Base-by-base conservation (phyloP, 305 asterid genomes). In the Galium porrigens region DNA sequence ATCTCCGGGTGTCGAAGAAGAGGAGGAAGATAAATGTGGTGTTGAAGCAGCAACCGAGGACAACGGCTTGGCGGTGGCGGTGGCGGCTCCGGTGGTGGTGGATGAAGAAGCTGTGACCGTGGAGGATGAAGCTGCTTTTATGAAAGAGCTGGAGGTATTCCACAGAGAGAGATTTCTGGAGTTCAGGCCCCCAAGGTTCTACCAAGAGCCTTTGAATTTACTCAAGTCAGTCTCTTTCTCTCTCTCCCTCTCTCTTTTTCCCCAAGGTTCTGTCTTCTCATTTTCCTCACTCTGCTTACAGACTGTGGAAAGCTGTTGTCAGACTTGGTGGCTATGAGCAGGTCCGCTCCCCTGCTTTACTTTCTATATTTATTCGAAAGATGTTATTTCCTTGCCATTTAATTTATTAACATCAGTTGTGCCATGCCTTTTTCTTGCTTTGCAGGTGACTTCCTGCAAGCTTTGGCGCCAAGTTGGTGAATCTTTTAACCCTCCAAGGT, bases 381-480 rank as follows among this genome's bases (percentile, higher is more conserved):
- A n/a, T n/a, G n/a, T n/a, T 0, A 27, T 22, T 22, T 22, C 22
- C 22, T 22, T 22, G 22, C 22, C 30, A 27, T 66, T 37, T 27
- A 57, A 9, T 33, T 49, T 48, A 20, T 36, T 61, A 56, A 57
- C 11, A 41, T n/a, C n/a, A n/a, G n/a, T n/a, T n/a, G n/a, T n/a
- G 72, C 41, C 70, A 46, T 51, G 30, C 73, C 30, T 66, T 12
- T 67, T 61, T 67, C 55, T 67, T 69, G 67, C 60, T 70, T 71
- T 80, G 66, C 58, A 89, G 96, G 96, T 89, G 67, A 89, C 96
- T 68, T 78, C 96, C 25, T 71, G 86, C 83, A 89, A 89, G 85
- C 76, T 86, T 67, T 89, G 96, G 96, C 86, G 96, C 69, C 94
- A 89, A 84, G 95, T 89, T 54, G 95, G 96, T 72, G 96, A 89